phyloP scores from a whole-genome alignment of 345 rosid species.

The Clausena lansium region DNA sequence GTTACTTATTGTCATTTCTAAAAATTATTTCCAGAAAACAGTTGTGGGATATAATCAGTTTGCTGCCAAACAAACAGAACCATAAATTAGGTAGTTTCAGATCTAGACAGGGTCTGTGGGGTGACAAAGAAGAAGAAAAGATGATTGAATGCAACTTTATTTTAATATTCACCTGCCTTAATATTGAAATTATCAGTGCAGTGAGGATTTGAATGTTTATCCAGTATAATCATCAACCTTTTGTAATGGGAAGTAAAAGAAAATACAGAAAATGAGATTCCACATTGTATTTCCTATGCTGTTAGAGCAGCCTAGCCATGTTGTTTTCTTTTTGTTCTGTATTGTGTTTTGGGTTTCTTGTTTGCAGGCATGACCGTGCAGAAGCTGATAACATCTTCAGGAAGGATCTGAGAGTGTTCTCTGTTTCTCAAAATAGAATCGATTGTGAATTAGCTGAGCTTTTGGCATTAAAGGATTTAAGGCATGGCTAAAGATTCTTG shows the following conservation, averaged over 20 bases:
- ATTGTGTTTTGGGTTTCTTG: not conserved
- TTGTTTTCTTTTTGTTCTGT: not conserved
- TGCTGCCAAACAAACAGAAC: not conserved
- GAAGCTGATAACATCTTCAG: not conserved
- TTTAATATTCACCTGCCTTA: not conserved
- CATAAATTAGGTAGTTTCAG: not conserved
- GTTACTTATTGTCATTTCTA: no score
- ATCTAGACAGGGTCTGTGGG: not conserved
- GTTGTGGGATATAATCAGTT: not conserved
- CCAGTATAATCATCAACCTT: not conserved
- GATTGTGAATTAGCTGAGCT: not conserved
- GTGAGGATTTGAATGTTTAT: not conserved
- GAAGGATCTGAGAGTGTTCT: slow-evolving; percentile 3
- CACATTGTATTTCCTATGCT: not conserved
- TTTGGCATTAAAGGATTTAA: slow-evolving; percentile 7
- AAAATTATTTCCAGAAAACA: not conserved
- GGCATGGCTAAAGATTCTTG: slow-evolving; percentile 12
- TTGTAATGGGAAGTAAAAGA: not conserved
- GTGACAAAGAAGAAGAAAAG: not conserved
- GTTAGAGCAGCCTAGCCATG: not conserved
- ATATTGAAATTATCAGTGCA: not conserved
- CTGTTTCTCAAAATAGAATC: not conserved
- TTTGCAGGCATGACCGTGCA: not conserved
- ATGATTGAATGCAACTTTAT: not conserved
- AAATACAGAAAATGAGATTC: not conserved